Conservation (phyloP, 192 early-diverging fungal species). For the Entrophospora sp. region DNA sequence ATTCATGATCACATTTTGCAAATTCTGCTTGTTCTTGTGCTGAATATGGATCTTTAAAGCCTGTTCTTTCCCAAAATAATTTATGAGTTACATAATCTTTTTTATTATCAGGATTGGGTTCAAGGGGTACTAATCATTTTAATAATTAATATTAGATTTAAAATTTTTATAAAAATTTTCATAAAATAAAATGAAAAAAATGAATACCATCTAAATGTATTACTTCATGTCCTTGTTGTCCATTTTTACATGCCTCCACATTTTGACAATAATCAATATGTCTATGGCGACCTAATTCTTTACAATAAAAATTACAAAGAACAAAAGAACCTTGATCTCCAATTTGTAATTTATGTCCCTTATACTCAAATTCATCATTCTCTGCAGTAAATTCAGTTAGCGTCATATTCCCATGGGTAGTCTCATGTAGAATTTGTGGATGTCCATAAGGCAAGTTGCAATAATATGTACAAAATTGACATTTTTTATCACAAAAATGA, state of each 20-base stretch:
- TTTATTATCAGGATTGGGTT: not conserved
- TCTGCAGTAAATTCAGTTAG: constrained; percentile 1
- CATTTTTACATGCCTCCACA: not conserved
- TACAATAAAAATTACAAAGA: constrained; percentile 15
- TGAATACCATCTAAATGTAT: constrained; percentile 8
- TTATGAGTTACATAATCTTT: constrained; percentile 19
- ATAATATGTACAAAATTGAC: constrained; percentile 13
- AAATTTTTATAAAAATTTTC: not conserved
- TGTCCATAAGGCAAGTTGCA: constrained; percentile 7
- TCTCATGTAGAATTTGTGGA: not conserved
- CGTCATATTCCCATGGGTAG: constrained; percentile 16
- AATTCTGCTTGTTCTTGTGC: constrained; percentile 2
- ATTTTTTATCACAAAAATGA: constrained; percentile 11
- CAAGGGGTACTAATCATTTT: not conserved
- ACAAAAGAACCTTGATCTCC: constrained; percentile 12
- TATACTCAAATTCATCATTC: constrained; percentile 1
- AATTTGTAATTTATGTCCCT: not conserved
- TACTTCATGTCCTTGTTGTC: not conserved
- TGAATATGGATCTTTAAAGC: constrained; percentile 18
- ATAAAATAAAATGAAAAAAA: not conserved
- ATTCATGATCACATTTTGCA: constrained; percentile 17
- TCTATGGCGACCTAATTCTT: constrained; percentile 15
- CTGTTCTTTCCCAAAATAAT: constrained; percentile 19
- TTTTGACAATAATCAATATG: constrained; percentile 23
- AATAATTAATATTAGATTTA: not conserved